Evolutionary conservation across 768 basidiomycete genomes (phyloP), one percentile per base, ranked within the genome.

Genomic region (Sistotremastrum niveocremeum): DNA sequence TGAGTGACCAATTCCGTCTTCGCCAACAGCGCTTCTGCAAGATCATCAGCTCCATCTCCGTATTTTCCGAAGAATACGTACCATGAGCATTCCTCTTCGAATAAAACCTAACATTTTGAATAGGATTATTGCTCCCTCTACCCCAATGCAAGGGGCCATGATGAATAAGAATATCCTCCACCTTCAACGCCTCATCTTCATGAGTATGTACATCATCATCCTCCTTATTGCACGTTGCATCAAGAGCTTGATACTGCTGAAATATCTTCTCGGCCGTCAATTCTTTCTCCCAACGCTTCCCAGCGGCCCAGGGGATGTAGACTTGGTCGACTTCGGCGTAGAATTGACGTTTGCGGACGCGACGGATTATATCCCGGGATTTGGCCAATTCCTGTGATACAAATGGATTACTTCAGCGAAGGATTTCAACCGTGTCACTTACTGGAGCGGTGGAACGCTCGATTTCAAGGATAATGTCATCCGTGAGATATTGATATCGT

Each of bases 91-190:
- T 66, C 9, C 67, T 63, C 59, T 87, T 87, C 0, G 77, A 75
- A 54, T 86, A 88, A 55, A 88, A 90, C 56, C 70, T 75, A 45
- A 86, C 74, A 10, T 62, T 69, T 39, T 80, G 71, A 40, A 88
- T 56, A 1, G 87, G 87, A 53, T 84, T 84, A 50, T 65, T 59
- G 39, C 76, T 73, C 51, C 72, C 66, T 76, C 81, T 84, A 3
- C 86, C 87, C 53, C 83, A 81, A 56, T 89, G 87, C 70, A 88
- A 69, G n/a, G 58, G 53, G 2, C 76, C 60, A 9, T 77, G 64
- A 42, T 79, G 73, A 20, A 89, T 81, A 37, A 81, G 73, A 32
- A 89, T 66, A 45, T 84, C 72, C 4, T 67, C 57, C 0, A 62
- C 60, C 10, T 50, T 56, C 7, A 82, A 62, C 6, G 61, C 60